Evolutionary conservation across 805 yeast genomes (phyloP).

Genomic region (Tanozyma kutaoensis): DNA sequence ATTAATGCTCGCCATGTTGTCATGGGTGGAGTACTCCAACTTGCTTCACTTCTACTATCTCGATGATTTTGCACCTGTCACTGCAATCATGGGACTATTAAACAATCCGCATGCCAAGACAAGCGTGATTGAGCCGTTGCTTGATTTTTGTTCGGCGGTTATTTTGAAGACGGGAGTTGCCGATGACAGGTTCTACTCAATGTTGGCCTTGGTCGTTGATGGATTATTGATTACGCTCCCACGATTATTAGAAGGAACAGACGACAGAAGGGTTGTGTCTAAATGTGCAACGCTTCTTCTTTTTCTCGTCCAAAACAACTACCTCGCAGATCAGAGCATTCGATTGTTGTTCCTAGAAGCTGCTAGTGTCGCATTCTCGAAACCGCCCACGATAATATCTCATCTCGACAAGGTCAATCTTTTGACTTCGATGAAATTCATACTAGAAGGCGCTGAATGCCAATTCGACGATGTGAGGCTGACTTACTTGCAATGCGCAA

Average conservation of each 20-base stretch:
- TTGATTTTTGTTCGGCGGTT: slow-evolving; percentile 41
- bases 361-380: slow-evolving; percentile 46
- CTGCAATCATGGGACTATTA: slow-evolving; percentile 43
- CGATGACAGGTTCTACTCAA: slow-evolving; percentile 29
- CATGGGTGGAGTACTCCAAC: slow-evolving; percentile 32
- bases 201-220: slow-evolving; percentile 47
- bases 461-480: slow-evolving; percentile 34
- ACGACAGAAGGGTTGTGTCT: slow-evolving; percentile 33
- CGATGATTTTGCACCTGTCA: slow-evolving; percentile 42
- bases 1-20: slow-evolving; percentile 47
- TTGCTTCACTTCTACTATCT: slow-evolving; percentile 38
- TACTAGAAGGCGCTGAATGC: slow-evolving; percentile 42
- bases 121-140: slow-evolving; percentile 40
- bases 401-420: slow-evolving; percentile 41
- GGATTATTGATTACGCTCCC: slow-evolving; percentile 41
- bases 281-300: slow-evolving; percentile 38
- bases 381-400: slow-evolving; percentile 39
- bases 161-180: slow-evolving; percentile 20
- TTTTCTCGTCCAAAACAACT: slow-evolving; percentile 43
- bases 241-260: slow-evolving; percentile 25
- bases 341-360: slow-evolving; percentile 41
- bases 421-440: slow-evolving; percentile 39
- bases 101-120: slow-evolving; percentile 50
- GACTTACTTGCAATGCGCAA: slow-evolving; percentile 38
- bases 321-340: slow-evolving; percentile 40